Conservation (phyloP, 441 rosid genomes). For the Brassica balearica region DNA sequence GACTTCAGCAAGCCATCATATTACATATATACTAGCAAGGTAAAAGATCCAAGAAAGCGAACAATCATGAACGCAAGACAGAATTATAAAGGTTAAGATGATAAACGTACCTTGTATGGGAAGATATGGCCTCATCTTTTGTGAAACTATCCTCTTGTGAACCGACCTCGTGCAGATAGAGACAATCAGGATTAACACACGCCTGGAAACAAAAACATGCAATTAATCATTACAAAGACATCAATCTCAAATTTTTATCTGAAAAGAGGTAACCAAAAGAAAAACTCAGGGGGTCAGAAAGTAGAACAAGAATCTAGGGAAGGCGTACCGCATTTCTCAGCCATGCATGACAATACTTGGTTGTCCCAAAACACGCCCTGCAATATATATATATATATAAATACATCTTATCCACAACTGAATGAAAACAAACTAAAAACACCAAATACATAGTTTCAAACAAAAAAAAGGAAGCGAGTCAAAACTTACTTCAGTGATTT, state of each 20-base stretch:
- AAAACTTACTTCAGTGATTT: too few relatives aligned
- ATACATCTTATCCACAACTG: background rate
- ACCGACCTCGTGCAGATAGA: slow-evolving; percentile 91
- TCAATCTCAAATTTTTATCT: too few relatives aligned
- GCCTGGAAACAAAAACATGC: slow-evolving; percentile 56
- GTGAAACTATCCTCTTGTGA: slow-evolving; percentile 92
- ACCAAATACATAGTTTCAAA: background rate
- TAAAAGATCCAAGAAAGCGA: slow-evolving; percentile 11
- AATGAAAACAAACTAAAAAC: background rate
- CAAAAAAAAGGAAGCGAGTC: too few relatives aligned
- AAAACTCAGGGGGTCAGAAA: slow-evolving; percentile 1
- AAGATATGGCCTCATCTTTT: slow-evolving; percentile 85
- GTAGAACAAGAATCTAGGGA: slow-evolving; percentile 8
- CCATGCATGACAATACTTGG: slow-evolving; percentile 93
- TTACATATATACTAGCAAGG: slow-evolving; percentile 3
- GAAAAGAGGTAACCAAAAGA: too few relatives aligned
- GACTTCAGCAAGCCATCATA: slow-evolving; percentile 30
- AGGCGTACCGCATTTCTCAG: slow-evolving; percentile 77
- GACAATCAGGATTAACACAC: slow-evolving; percentile 89
- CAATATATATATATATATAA: background rate
- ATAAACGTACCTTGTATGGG: slow-evolving; percentile 64
- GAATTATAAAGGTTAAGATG: background rate
- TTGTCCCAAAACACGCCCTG: slow-evolving; percentile 96
- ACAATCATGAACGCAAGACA: slow-evolving; percentile 8
- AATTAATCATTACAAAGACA: slow-evolving; percentile 19